Evolutionary conservation across 23 red algal genomes (phyloP).

Genomic region (Gracilaria vermiculophylla): DNA sequence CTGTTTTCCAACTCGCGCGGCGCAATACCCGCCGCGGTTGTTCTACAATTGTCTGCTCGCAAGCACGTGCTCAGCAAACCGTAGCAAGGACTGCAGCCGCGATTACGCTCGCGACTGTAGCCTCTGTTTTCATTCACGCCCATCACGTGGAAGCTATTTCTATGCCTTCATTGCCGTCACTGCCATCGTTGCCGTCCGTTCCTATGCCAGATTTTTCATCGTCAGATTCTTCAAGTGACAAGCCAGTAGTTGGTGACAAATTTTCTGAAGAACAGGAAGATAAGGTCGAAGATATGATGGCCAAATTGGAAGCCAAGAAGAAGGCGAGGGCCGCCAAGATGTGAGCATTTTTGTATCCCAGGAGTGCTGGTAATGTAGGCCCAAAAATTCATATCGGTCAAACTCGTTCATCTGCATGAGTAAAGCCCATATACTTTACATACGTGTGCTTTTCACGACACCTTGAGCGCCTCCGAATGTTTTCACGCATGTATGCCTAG

Average conservation of each 20-base stretch:
- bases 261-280: constrained; percentile 3
- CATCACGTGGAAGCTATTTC: constrained; percentile 4
- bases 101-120: background rate
- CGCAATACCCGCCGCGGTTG: background rate
- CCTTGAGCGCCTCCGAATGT: background rate
- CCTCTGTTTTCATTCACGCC: background rate
- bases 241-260: background rate
- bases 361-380: no score
- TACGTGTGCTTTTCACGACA: background rate
- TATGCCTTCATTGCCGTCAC: constrained; percentile 3
- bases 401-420: no score
- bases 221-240: background rate
- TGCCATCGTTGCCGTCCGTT: background rate
- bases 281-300: constrained; percentile 8
- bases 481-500: background rate
- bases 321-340: background rate
- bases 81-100: background rate
- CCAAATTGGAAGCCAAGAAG: constrained; percentile 11
- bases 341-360: background rate
- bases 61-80: background rate
- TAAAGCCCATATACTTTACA: no score
- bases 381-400: no score
- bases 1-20: background rate
- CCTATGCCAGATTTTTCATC: background rate
- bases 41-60: background rate